Conservation (phyloP, 2,329 filamentous ascomycete species). For the Exophiala bonariae region DNA sequence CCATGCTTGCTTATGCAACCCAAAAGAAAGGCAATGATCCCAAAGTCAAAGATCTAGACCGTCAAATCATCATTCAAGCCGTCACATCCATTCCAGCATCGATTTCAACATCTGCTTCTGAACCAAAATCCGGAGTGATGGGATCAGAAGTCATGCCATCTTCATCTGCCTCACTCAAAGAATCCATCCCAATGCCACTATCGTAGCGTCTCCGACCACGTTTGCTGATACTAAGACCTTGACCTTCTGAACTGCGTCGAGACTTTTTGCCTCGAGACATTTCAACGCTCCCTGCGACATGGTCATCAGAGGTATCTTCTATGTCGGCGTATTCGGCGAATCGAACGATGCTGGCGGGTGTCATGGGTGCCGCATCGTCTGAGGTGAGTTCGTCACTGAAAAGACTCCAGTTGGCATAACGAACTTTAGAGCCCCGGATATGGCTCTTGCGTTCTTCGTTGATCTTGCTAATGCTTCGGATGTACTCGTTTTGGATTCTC, state of each 20-base stretch:
- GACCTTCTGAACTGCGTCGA: slow-evolving; percentile 5
- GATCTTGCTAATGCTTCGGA: slow-evolving; percentile 30
- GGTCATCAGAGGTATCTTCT: slow-evolving; percentile 12
- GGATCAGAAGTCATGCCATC: slow-evolving; percentile 26
- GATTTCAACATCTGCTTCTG: slow-evolving; percentile 17
- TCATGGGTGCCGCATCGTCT: slow-evolving; percentile 41
- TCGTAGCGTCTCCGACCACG: slow-evolving; percentile 31
- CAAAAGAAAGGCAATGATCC: too few relatives aligned
- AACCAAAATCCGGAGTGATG: slow-evolving; percentile 26
- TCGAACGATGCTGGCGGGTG: slow-evolving; percentile 41
- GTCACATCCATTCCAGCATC: slow-evolving; percentile 3
- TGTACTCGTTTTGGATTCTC: slow-evolving; percentile 39
- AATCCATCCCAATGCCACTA: slow-evolving; percentile 40
- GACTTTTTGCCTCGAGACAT: slow-evolving; percentile 21
- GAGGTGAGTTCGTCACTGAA: slow-evolving; percentile 34
- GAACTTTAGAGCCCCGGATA: slow-evolving; percentile 34
- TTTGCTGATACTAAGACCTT: slow-evolving; percentile 14
- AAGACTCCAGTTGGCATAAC: slow-evolving; percentile 41
- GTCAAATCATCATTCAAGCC: not conserved
- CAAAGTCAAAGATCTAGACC: too few relatives aligned
- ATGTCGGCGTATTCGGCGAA: slow-evolving; percentile 41
- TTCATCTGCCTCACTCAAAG: slow-evolving; percentile 34
- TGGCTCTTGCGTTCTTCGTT: slow-evolving; percentile 29
- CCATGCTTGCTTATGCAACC: too few relatives aligned
- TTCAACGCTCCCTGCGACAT: slow-evolving; percentile 24